Conservation (phyloP, 164 flowering plant species). For the Magnolia officinalis region DNA sequence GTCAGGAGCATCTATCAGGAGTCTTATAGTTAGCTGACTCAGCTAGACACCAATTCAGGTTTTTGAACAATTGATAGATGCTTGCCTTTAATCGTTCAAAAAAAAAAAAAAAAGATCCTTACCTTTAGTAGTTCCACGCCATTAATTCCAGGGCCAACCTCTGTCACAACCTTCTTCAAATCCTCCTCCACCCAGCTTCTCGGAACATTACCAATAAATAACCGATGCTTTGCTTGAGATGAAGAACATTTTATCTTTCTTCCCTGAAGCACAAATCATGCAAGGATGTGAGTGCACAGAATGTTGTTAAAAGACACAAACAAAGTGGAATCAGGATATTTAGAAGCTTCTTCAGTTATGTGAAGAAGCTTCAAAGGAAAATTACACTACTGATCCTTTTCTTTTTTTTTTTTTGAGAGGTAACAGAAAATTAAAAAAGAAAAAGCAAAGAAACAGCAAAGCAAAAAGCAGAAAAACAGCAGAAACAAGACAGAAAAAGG, state of each 20-base stretch:
- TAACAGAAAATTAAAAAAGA: no score
- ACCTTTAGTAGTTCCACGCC: conserved; percentile 74
- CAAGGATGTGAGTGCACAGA: background rate
- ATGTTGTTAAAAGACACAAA: background rate
- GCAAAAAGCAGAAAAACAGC: no score
- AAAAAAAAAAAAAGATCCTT: background rate
- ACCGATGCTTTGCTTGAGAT: conserved; percentile 78
- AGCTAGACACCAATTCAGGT: background rate
- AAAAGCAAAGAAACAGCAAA: no score
- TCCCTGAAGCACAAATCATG: conserved; percentile 43
- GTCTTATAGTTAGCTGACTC: no score
- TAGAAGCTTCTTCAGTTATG: background rate
- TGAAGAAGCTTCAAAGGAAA: background rate
- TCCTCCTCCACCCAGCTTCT: conserved; percentile 73
- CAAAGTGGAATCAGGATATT: background rate
- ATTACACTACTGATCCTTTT: no score
- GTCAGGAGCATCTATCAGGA: no score
- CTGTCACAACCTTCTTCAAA: conserved; percentile 50
- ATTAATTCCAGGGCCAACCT: conserved; percentile 79
- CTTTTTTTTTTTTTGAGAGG: no score
- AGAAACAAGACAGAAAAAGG: no score
- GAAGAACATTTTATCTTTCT: conserved; percentile 70
- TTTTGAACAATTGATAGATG: background rate
- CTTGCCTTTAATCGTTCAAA: conserved; percentile 66
- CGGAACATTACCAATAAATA: conserved; percentile 88